phyloP scores from a whole-genome alignment of 768 basidiomycete genomes.

The Agrocybe praecox region DNA sequence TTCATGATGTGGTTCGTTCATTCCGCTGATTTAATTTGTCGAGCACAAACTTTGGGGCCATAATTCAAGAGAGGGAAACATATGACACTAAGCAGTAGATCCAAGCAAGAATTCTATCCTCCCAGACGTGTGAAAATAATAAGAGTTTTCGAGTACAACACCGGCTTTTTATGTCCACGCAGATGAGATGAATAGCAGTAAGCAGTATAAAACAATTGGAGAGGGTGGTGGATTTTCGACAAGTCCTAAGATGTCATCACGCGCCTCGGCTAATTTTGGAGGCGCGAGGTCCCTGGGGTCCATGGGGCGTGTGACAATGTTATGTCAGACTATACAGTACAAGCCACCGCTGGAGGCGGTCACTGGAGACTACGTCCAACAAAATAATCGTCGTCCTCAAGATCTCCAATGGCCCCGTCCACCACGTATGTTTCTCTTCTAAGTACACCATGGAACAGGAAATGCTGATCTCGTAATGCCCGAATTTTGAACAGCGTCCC shows the following conservation, averaged over 20 bases:
- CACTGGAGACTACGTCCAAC: constrained; percentile 22
- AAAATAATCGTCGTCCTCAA: constrained; percentile 47
- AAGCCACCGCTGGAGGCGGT: constrained; percentile 37
- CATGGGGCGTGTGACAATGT: constrained; percentile 22
- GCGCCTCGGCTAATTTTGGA: neutral
- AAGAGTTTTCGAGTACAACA: no score
- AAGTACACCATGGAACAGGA: constrained; percentile 2
- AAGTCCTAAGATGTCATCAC: neutral
- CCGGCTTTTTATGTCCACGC: no score
- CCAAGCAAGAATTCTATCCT: no score
- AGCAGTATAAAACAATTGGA: no score
- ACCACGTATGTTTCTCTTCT: constrained; percentile 48
- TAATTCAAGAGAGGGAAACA: no score
- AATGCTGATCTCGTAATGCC: neutral
- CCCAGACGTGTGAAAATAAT: no score
- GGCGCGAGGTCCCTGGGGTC: neutral
- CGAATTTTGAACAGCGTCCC: constrained; percentile 41
- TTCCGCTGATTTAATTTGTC: no score
- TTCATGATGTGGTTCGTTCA: no score
- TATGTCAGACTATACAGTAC: constrained; percentile 47
- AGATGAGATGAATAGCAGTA: no score
- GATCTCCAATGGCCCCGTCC: constrained; percentile 55
- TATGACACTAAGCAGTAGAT: no score
- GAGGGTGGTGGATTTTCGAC: no score
- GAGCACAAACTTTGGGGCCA: no score